Percentiles rank a stretch among this genome's conserved stretches.
phyloP scores from a whole-genome alignment of 106 monocot genomes.

The Iris macrosiphon region DNA sequence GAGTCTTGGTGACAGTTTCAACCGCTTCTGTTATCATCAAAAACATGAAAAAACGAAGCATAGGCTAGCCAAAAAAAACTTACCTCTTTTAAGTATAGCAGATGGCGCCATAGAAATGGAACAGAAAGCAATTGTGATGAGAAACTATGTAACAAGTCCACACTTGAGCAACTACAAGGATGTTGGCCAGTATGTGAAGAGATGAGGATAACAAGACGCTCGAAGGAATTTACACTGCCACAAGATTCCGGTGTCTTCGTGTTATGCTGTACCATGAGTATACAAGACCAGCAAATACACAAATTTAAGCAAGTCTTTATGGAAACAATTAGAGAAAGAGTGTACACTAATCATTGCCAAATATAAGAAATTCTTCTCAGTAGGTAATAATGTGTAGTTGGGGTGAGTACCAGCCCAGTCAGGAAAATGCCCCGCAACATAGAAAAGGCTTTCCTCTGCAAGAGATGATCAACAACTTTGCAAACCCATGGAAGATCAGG shows the following conservation, averaged over 20 bases:
- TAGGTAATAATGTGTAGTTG: conserved; percentile 2
- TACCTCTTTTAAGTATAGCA: conserved; percentile 73
- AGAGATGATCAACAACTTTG: conserved; percentile 58
- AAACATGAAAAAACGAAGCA: too few species aligned
- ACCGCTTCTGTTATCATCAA: too few species aligned
- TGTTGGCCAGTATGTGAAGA: conserved; percentile 45
- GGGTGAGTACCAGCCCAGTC: conserved; percentile 37
- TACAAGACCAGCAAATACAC: neutral
- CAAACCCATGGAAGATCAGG: conserved; percentile 74
- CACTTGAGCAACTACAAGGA: conserved; percentile 25
- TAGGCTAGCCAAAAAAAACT: neutral
- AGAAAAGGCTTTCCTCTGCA: conserved; percentile 43
- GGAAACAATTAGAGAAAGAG: too few species aligned
- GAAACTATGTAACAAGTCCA: conserved; percentile 57
- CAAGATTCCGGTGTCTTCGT: conserved; percentile 21
- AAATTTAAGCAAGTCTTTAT: too few species aligned
- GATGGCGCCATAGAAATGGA: conserved; percentile 81
- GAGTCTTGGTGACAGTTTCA: too few species aligned
- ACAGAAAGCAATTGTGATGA: conserved; percentile 77
- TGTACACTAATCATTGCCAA: too few species aligned
- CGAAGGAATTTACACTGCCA: conserved; percentile 48
- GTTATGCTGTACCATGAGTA: conserved; percentile 30
- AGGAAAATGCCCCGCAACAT: conserved; percentile 69
- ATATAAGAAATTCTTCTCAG: too few species aligned
- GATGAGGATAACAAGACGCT: conserved; percentile 57